Percentiles rank a stretch among this genome's conserved stretches.
Conservation (phyloP, 495 filamentous ascomycete genomes). For the Baudoinia panamericana region DNA sequence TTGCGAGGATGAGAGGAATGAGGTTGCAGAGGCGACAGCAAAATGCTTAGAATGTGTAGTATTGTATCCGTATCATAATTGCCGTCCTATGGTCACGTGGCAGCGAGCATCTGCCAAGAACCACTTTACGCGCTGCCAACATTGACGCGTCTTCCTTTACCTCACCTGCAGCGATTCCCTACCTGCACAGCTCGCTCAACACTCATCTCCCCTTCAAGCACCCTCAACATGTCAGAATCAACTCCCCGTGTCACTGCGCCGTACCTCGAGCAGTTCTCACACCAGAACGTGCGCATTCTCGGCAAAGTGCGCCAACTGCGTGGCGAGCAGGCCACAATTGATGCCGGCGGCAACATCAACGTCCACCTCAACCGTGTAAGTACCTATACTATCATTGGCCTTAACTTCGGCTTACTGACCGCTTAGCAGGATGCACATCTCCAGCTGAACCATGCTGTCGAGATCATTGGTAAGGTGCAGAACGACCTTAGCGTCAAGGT, state of each 20-base stretch:
- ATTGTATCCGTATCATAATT: no score
- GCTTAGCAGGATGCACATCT: constrained; percentile 57
- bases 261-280: constrained; percentile 30
- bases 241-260: constrained; percentile 33
- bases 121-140: no score
- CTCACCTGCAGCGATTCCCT: no score
- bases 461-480: constrained; percentile 86
- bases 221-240: constrained; percentile 23
- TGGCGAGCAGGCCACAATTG: constrained; percentile 70
- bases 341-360: constrained; percentile 58
- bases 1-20: constrained; percentile 3
- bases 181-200: no score
- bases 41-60: not conserved
- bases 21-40: not conserved
- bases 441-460: constrained; percentile 61
- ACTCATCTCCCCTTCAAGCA: no score
- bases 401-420: not conserved
- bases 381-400: not conserved
- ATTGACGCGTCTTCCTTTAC: no score
- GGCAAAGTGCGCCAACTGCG: constrained; percentile 70
- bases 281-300: constrained; percentile 61
- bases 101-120: no score
- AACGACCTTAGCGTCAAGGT: constrained; percentile 63
- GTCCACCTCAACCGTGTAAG: constrained; percentile 58
- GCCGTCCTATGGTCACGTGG: no score